These are phyloP conservation scores for Rhytidiadelphus loreus DNA, from an alignment of 225 moss, liverwort and hornwort species.

Conservation along the genomic window DNA sequence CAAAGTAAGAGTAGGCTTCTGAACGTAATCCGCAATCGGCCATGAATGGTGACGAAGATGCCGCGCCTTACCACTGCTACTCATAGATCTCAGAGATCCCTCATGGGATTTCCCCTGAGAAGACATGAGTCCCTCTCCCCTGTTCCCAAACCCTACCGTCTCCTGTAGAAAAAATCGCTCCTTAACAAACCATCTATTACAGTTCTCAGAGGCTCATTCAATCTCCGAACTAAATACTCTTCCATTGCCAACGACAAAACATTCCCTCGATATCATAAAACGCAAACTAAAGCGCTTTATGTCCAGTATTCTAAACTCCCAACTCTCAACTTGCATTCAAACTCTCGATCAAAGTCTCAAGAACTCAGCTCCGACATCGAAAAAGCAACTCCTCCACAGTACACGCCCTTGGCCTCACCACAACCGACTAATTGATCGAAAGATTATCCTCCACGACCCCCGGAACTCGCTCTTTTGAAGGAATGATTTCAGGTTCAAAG, in stretches of 20 bases:
- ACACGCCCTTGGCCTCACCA: neutral
- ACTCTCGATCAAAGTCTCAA: neutral
- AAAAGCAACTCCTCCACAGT: neutral
- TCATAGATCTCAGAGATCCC: neutral
- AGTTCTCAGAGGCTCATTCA: neutral
- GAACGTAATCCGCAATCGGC: conserved; percentile 82
- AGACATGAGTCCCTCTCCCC: conserved; percentile 15
- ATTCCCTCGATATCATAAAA: neutral
- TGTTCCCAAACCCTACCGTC: conserved; percentile 16
- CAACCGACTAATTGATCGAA: neutral
- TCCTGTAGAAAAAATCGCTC: neutral
- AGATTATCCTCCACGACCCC: neutral
- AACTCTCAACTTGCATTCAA: neutral
- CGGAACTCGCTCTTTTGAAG: neutral
- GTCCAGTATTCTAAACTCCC: neutral
- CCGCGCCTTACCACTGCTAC: conserved; percentile 31
- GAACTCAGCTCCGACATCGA: neutral
- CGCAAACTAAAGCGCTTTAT: neutral
- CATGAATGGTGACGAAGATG: conserved; percentile 73
- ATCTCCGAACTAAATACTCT: neutral
- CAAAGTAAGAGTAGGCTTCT: conserved; percentile 68
- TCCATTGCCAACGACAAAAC: neutral
- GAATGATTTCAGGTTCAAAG: neutral
- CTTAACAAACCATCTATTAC: neutral
- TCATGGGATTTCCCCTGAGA: conserved; percentile 6